These are phyloP conservation scores for Melaleuca quinquenervia DNA, from an alignment of 345 rosid genomes.

Conservation along the genomic window DNA sequence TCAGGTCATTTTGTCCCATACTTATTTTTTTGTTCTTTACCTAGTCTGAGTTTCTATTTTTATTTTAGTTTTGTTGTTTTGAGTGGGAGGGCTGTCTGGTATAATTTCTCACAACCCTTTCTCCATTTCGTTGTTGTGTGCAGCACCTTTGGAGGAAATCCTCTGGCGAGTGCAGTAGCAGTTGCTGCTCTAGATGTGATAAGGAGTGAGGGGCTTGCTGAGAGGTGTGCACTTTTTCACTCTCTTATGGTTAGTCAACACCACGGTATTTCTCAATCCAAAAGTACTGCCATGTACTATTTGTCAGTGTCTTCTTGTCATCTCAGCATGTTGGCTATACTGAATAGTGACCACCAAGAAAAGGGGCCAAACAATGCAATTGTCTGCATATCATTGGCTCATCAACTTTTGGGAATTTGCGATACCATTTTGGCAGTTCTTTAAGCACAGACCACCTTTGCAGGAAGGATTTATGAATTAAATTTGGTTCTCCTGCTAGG, in stretches of 20 bases:
- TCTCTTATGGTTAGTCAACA: background rate
- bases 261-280: background rate
- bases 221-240: slow-evolving; percentile 27
- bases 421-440: background rate
- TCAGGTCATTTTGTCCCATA: background rate
- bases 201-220: slow-evolving; percentile 62
- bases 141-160: slow-evolving; percentile 97
- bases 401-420: background rate
- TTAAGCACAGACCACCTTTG: background rate
- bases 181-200: slow-evolving; percentile 80
- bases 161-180: slow-evolving; percentile 93
- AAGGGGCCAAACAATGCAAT: background rate
- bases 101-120: background rate
- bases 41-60: background rate
- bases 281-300: background rate
- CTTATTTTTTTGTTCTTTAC: background rate
- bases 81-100: background rate
- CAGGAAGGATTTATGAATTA: background rate
- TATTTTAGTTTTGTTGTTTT: background rate
- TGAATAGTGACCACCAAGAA: background rate
- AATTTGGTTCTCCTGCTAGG: background rate
- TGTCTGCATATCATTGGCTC: background rate
- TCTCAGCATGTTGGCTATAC: background rate
- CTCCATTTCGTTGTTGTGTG: background rate
- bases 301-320: background rate